phyloP scores from a whole-genome alignment of 2,329 filamentous ascomycete genomes.

The Rugonectria rugulosa region DNA sequence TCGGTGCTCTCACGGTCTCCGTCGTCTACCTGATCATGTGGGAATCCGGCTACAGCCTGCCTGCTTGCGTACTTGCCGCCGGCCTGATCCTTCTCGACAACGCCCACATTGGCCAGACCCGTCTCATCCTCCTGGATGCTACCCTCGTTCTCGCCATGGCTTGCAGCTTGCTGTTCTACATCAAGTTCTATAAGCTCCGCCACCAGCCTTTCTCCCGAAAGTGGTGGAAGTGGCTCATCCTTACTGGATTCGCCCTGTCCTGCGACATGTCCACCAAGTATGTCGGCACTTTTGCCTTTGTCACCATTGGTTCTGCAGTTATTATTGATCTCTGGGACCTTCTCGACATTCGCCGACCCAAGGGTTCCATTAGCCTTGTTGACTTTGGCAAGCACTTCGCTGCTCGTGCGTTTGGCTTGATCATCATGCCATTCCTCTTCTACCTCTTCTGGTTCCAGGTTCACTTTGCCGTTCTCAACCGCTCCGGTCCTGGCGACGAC shows the following conservation, averaged over 20 bases:
- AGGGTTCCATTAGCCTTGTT: slow-evolving; percentile 79
- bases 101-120: slow-evolving; percentile 95
- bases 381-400: slow-evolving; percentile 90
- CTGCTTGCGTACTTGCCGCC: slow-evolving; percentile 87
- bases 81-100: slow-evolving; percentile 94
- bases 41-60: slow-evolving; percentile 97
- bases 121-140: slow-evolving; percentile 92
- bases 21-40: slow-evolving; percentile 98
- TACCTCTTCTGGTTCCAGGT: slow-evolving; percentile 99
- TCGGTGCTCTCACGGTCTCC: slow-evolving; percentile 93
- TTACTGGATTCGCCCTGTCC: slow-evolving; percentile 93
- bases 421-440: slow-evolving; percentile 93
- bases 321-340: slow-evolving; percentile 95
- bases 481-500: slow-evolving; percentile 93
- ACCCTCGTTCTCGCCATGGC: slow-evolving; percentile 97
- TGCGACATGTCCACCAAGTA: slow-evolving; percentile 99
- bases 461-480: slow-evolving; percentile 87
- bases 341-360: slow-evolving; percentile 84
- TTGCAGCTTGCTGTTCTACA: slow-evolving; percentile 89
- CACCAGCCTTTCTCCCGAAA: slow-evolving; percentile 90
- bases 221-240: slow-evolving; percentile 99
- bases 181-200: slow-evolving; percentile 96
- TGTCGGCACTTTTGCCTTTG: slow-evolving; percentile 94
- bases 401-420: slow-evolving; percentile 84
- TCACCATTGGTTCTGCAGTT: slow-evolving; percentile 95